Evolutionary conservation across 129 eudicot species (phyloP).

Genomic region (Gnaphalium uliginosum): DNA sequence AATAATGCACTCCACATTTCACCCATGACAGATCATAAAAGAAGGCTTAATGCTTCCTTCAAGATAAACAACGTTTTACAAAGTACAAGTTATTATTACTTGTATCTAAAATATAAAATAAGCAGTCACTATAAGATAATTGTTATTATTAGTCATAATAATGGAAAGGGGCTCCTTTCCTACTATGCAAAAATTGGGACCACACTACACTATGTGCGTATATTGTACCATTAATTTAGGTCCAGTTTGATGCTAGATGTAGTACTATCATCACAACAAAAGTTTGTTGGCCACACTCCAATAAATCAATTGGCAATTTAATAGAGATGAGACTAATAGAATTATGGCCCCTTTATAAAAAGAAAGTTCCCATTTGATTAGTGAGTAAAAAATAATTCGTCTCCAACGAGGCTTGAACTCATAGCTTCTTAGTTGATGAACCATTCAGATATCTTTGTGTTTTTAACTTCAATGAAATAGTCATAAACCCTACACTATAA

Average conservation of each 20-base stretch:
- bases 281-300: slow-evolving; percentile 36
- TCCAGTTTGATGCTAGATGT: slow-evolving; percentile 34
- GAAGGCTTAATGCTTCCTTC: no score
- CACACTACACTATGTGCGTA: slow-evolving; percentile 20
- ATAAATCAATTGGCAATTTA: slow-evolving; percentile 21
- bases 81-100: no score
- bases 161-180: slow-evolving; percentile 21
- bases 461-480: slow-evolving; percentile 10
- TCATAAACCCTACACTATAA: neutral
- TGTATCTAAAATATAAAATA: no score
- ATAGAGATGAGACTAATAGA: slow-evolving; percentile 6
- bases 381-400: neutral
- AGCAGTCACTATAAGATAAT: slow-evolving; percentile 1
- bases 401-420: no score
- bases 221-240: slow-evolving; percentile 23
- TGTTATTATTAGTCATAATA: slow-evolving; percentile 7
- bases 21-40: no score
- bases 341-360: slow-evolving; percentile 5
- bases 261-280: slow-evolving; percentile 39
- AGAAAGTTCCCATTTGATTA: neutral
- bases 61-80: no score
- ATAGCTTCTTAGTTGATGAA: no score
- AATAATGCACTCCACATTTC: no score
- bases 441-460: no score
- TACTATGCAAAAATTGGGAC: slow-evolving; percentile 16